Percentiles rank a stretch among this genome's conserved stretches.
These are phyloP conservation scores for Heritiera fomes DNA, from an alignment of 345 rosid genomes.

Conservation along the genomic window DNA sequence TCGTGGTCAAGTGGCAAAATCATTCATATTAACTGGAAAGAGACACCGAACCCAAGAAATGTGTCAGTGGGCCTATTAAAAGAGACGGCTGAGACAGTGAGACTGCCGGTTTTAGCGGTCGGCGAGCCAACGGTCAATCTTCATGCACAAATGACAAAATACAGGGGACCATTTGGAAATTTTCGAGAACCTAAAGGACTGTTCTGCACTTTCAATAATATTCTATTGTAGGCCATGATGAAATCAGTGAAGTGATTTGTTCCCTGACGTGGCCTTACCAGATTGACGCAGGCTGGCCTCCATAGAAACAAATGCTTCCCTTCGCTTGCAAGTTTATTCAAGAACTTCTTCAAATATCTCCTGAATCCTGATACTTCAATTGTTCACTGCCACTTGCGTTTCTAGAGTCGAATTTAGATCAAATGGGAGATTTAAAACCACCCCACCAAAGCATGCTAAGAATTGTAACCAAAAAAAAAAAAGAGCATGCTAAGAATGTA, in stretches of 20 bases:
- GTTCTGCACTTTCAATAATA: neutral
- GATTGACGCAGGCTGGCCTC: slow-evolving; percentile 11
- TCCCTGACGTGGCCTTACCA: slow-evolving; percentile 22
- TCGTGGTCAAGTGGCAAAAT: neutral
- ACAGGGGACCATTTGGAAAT: neutral
- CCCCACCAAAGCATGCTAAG: neutral
- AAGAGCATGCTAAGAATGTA: neutral
- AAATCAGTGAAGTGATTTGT: neutral
- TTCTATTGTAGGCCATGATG: neutral
- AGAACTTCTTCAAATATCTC: neutral
- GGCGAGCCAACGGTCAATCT: neutral
- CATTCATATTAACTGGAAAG: neutral
- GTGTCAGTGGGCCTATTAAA: neutral
- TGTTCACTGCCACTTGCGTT: neutral
- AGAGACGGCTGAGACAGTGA: neutral
- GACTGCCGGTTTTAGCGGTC: neutral
- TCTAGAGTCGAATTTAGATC: neutral
- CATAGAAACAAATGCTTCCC: neutral
- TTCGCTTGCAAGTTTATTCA: neutral
- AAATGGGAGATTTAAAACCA: neutral
- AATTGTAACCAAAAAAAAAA: too few relatives aligned
- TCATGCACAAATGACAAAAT: neutral
- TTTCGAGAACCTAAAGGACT: neutral
- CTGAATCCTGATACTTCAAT: neutral
- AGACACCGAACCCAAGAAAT: neutral